Base-by-base conservation (phyloP, 192 early-diverging fungal species). In the Glomus cerebriforme region DNA sequence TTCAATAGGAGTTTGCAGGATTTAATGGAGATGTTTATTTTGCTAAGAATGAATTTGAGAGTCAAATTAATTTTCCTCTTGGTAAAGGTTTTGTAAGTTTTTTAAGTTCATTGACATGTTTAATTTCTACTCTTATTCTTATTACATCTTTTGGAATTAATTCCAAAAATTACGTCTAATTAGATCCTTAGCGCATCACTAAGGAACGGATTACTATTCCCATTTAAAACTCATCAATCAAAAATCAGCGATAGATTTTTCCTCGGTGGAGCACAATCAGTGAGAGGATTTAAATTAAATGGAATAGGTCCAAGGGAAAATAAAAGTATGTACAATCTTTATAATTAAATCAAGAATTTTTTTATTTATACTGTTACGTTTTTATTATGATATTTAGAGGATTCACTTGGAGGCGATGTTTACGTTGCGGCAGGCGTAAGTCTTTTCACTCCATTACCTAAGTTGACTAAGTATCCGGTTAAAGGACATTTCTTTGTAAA, bases 301-400 rank as follows among this genome's bases (percentile, higher is more conserved):
- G 97, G 97, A 3, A 85, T 98, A 47, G 97, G 96, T 27, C 95
- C 96, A 7, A 90, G 90, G 75, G 95, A 97, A 82, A 94, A 95
- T 70, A 83, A 83, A 37, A 83, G 92, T 94, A 81, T 49, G 80
- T 78, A 59, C 15, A 65, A n/a, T 64, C 59, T 69, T 27, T 29
- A 65, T 17, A 26, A 39, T 2, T 45, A 27, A n/a, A n/a, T n/a
- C n/a, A n/a, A n/a, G 8, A 26, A 65, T 31, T 47, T 29, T 43
- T 76, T 26, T 37, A 31, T 37, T 39, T 37, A 29, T 26, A 8
- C 13, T 22, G 3, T 35, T 37, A 31, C 22, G 29, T 39, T 24
- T 59, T 75, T 19, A 75, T 64, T 26, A 6, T 7, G 35, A 26
- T 34, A 43, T 73, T 27, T 78, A 86, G 82, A 83, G 63, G 96